Base-by-base conservation (phyloP, 2,329 filamentous ascomycete genomes). In the Pseudomassariella vexata region DNA sequence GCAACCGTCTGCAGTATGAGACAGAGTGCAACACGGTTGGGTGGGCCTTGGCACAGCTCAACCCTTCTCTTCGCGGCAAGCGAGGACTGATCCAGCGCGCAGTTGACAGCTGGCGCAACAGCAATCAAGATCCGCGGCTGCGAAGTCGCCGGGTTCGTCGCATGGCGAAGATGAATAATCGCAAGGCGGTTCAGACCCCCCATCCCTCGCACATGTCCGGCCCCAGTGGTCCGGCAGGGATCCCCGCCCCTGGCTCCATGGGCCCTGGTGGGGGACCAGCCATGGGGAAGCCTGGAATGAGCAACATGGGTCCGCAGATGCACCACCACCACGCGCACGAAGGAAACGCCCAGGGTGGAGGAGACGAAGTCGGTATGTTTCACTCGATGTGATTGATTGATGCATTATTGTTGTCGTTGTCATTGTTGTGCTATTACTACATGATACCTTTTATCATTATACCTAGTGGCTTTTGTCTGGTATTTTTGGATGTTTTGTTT, bases 1-100 rank as follows among this genome's bases (percentile, higher is more conserved):
- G 92, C 39, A 98, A 98, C 58, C 82, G 92, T 11, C 66, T 95
- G 46, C 85, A 92, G 47, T 98, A 98, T 60, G 92, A 98, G 67
- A 95, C 87, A 11, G 92, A 98, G 64, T 98, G 92, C 72, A 98
- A 98, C 63, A 87, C 88, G 1, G 92, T 98, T n/a, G 92, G 92
- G n/a, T 98, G 92, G 92, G 90, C 90, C 9, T 65, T 98, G 45
- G 92, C 92, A 3, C 84, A 96, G 53, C 66, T 98, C 33, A 98
- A 98, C 58, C 82, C 88, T 6, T 84, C 85, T 36, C 72, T 96
- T 38, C 79, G 90, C 42, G 90, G 90, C 46, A 96, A 96, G 70
- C 78, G 92, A 47, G 92, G 92, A 6, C 71, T 98, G 38, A 98
- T 98, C 47, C 92, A 98, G 66, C 77, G 92, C 44, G 92, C 92